phyloP scores from a whole-genome alignment of 2,329 filamentous ascomycete genomes.

The Cercospora nicotianae region DNA sequence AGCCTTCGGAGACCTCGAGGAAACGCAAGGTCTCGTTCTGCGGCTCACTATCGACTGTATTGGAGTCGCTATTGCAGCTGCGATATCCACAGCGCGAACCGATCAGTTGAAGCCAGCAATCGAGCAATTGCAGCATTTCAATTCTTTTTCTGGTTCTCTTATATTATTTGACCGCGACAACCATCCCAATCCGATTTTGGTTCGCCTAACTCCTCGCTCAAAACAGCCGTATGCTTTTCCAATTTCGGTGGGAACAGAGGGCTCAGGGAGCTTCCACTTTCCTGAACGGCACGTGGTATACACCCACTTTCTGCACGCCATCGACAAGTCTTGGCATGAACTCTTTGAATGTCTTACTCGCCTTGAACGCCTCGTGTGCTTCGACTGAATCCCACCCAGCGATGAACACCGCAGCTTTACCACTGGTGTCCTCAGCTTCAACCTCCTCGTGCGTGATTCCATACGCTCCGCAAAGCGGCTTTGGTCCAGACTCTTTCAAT shows the following conservation, averaged over 20 bases:
- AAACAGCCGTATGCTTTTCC: background rate
- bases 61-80: background rate
- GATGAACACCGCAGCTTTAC: conserved; percentile 16
- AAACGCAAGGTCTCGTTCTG: background rate
- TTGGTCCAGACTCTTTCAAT: background rate
- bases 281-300: background rate
- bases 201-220: background rate
- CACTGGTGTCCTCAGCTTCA: conserved; percentile 10
- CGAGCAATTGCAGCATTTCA: background rate
- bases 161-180: background rate
- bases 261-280: background rate
- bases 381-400: conserved; percentile 20
- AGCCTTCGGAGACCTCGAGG: background rate
- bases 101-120: background rate
- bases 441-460: conserved; percentile 21
- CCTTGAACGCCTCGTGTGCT: conserved; percentile 13
- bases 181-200: background rate
- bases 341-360: conserved; percentile 11
- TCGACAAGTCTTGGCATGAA: conserved; percentile 10
- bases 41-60: background rate
- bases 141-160: background rate
- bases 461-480: conserved; percentile 9
- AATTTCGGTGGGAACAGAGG: background rate
- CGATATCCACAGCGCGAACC: background rate
- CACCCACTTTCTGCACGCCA: conserved; percentile 6